These are phyloP conservation scores for Chaetomium tenue DNA, from an alignment of 495 filamentous ascomycete genomes.

Conservation along the genomic window DNA sequence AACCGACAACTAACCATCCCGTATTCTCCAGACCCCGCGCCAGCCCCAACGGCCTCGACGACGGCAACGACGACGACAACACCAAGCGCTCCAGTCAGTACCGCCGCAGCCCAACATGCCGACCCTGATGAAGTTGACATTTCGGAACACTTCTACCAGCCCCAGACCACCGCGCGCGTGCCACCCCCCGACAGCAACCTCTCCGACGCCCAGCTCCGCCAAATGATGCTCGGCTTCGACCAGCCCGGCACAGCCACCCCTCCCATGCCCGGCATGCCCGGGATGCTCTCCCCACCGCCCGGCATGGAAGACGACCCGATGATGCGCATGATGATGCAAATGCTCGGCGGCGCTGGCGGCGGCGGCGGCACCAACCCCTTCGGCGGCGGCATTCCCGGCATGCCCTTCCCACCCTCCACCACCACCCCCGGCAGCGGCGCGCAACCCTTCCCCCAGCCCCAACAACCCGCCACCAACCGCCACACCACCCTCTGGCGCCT, in stretches of 20 bases:
- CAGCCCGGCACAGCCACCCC: slow-evolving; percentile 27
- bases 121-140: slow-evolving; percentile 78
- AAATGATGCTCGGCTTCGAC: slow-evolving; percentile 48
- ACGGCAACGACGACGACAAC: slow-evolving; percentile 4
- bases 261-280: background rate
- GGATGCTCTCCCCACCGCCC: slow-evolving; percentile 3
- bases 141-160: slow-evolving; percentile 55
- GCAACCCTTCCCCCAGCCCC: background rate
- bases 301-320: slow-evolving; percentile 35
- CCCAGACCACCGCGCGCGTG: slow-evolving; percentile 41
- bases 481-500: slow-evolving; percentile 66
- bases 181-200: slow-evolving; percentile 20
- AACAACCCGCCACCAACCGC: slow-evolving; percentile 40
- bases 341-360: slow-evolving; percentile 30
- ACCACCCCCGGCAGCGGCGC: slow-evolving; percentile 28
- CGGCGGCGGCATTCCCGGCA: slow-evolving; percentile 1
- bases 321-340: slow-evolving; percentile 39
- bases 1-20: background rate
- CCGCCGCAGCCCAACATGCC: slow-evolving; percentile 33
- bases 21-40: slow-evolving; percentile 19
- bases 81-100: slow-evolving; percentile 4
- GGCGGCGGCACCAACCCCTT: slow-evolving; percentile 38
- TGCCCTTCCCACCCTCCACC: slow-evolving; percentile 4
- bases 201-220: slow-evolving; percentile 45
- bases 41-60: slow-evolving; percentile 19